A percentile compares a stretch with the other conserved stretches of the same genome.
These are phyloP conservation scores for Hypoxylon sp. DNA, from an alignment of 2,329 filamentous ascomycete genomes.

Conservation along the genomic window DNA sequence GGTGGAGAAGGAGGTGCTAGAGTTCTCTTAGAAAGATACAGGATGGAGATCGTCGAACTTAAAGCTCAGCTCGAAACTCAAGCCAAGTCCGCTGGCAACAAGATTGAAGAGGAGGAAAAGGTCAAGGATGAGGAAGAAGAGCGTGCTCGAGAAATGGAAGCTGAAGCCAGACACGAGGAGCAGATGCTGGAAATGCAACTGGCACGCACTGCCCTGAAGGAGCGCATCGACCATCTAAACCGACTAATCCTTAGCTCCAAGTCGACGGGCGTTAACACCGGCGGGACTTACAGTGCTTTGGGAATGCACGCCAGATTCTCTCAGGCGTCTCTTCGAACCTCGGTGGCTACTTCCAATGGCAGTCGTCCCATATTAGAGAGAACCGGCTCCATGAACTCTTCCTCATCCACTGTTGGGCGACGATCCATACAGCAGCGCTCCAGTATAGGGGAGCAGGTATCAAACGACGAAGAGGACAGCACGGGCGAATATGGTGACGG, in stretches of 20 bases:
- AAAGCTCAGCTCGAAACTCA: constrained; percentile 85
- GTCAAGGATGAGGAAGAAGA: constrained; percentile 77
- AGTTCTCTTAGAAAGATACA: constrained; percentile 90
- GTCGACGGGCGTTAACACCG: constrained; percentile 90
- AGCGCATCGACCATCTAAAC: constrained; percentile 97
- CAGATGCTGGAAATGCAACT: constrained; percentile 99
- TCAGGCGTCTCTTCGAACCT: constrained; percentile 73
- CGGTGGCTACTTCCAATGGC: constrained; percentile 72
- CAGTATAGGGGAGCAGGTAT: constrained; percentile 54
- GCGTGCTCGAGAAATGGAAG: constrained; percentile 79
- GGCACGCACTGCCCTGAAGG: constrained; percentile 92
- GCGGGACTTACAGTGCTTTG: constrained; percentile 76
- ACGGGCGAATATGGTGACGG: constrained; percentile 88
- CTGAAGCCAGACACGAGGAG: constrained; percentile 89
- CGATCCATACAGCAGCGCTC: constrained; percentile 62
- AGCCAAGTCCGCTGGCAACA: constrained; percentile 73
- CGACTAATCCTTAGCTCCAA: constrained; percentile 95
- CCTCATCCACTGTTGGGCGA: constrained; percentile 68
- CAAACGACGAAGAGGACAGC: constrained; percentile 74
- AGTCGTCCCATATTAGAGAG: constrained; percentile 68
- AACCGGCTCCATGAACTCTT: constrained; percentile 75
- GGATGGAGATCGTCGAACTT: constrained; percentile 89
- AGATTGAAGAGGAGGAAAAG: constrained; percentile 72
- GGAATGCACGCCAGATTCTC: constrained; percentile 74
- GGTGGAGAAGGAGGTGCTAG: constrained; percentile 87